Evolutionary conservation across 768 basidiomycete genomes (phyloP), one percentile per base, ranked within the genome.

Genomic region (Serendipita sp.): DNA sequence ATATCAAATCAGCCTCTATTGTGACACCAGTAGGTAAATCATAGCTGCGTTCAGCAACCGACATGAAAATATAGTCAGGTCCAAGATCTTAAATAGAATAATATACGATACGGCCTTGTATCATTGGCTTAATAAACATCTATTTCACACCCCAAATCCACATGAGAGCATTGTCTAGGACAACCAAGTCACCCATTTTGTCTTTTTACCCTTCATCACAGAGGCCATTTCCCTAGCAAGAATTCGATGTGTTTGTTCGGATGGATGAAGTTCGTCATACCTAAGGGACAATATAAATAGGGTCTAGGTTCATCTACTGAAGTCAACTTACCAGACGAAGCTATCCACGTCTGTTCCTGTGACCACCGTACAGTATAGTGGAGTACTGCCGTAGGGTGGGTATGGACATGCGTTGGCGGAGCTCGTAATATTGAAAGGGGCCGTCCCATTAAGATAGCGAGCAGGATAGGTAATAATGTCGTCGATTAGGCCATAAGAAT

Each of bases 191-290:
- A 63, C 46, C 63, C 64, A 68, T 44, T 65, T 64, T 11, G 44
- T 68, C 63, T 16, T 34, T 8, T 47, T 74, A 5, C 81, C 79
- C 64, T 75, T 72, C 63, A 83, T 77, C 1, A 78, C 75, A 28
- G 76, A 66, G 0, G 80, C 74, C 16, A 84, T 79, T 67, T 83
- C 78, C 48, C 76, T 73, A 0, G 81, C 83, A 2, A 84, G 74
- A 37, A 80, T 75, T 8, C 83, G 73, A 64, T 81, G 79, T 1
- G 80, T 75, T 68, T 85, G 83, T 68, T 83, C 81, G 2, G 81
- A 83, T 3, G 81, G 81, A 68, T 84, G 83, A 16, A 85, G 73
- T 66, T 84, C 83, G 67, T 85, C 82, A 66, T 72, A 80, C 80
- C 70, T 72, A 41, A 51, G 45, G 11, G 37, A 7, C 48, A 56